Conservation (phyloP, 2,329 filamentous ascomycete genomes). For the Aureobasidium sp. region DNA sequence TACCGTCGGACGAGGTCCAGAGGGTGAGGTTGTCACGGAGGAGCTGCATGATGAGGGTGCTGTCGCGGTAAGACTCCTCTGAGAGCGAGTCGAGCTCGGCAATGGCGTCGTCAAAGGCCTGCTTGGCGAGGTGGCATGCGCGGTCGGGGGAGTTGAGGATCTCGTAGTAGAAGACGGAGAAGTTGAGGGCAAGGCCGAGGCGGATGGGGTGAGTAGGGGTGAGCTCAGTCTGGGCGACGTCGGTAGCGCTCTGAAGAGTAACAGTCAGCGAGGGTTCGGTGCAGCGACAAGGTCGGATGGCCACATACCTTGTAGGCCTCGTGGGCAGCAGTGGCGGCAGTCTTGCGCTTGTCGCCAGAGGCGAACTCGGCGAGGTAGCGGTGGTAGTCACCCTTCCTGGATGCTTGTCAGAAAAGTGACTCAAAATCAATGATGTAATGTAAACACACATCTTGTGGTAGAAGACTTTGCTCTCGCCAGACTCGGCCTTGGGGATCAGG, state of each 20-base stretch:
- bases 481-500: constrained; percentile 91
- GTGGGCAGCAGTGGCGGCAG: constrained; percentile 76
- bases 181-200: constrained; percentile 94
- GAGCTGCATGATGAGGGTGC: constrained; percentile 98
- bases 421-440: neutral
- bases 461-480: constrained; percentile 98
- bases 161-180: constrained; percentile 99
- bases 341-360: constrained; percentile 85
- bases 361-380: constrained; percentile 92
- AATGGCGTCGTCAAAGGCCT: constrained; percentile 97
- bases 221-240: constrained; percentile 95
- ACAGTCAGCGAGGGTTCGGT: neutral
- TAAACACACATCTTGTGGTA: constrained; percentile 96
- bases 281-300: neutral
- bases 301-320: constrained; percentile 87
- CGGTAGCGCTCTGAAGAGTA: constrained; percentile 72
- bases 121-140: constrained; percentile 97
- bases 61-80: constrained; percentile 97
- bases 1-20: constrained; percentile 91
- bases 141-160: constrained; percentile 97
- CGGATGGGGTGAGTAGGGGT: constrained; percentile 97
- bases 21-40: constrained; percentile 96
- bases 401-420: constrained; percentile 12
- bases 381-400: constrained; percentile 95
- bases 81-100: constrained; percentile 96